These are phyloP conservation scores for Nemania sp. DNA, from an alignment of 2,329 filamentous ascomycete species.

Conservation along the genomic window DNA sequence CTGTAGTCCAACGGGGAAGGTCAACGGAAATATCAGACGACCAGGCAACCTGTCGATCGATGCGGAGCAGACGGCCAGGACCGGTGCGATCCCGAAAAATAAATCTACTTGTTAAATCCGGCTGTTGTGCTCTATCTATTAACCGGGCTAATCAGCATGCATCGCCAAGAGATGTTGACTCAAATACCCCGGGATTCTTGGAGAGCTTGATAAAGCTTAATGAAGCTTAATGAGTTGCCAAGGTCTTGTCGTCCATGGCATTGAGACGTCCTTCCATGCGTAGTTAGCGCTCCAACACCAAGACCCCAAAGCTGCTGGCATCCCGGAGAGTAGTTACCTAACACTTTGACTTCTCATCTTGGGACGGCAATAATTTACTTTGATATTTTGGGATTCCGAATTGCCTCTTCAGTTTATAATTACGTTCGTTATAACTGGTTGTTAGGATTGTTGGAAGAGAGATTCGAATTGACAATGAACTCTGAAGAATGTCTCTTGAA, in stretches of 20 bases:
- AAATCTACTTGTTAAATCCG: slow-evolving; percentile 22
- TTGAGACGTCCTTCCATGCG: slow-evolving; percentile 34
- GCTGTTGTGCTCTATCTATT: slow-evolving; percentile 30
- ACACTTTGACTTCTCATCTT: slow-evolving; percentile 10
- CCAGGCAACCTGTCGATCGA: slow-evolving; percentile 10
- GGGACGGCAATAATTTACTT: neutral
- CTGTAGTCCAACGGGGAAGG: slow-evolving; percentile 33
- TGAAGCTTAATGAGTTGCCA: slow-evolving; percentile 38
- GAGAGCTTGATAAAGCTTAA: slow-evolving; percentile 19
- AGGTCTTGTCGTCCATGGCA: slow-evolving; percentile 24
- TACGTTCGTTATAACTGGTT: neutral
- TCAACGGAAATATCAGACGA: slow-evolving; percentile 16
- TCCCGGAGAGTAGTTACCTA: slow-evolving; percentile 1
- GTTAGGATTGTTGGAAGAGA: slow-evolving; percentile 7
- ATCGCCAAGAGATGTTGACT: slow-evolving; percentile 32
- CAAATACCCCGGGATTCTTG: slow-evolving; percentile 18
- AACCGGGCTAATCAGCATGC: slow-evolving; percentile 35
- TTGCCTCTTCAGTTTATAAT: slow-evolving; percentile 17
- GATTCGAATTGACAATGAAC: neutral
- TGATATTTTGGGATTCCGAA: slow-evolving; percentile 5
- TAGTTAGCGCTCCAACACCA: slow-evolving; percentile 33
- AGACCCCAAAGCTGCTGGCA: slow-evolving; percentile 6
- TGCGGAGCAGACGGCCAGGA: slow-evolving; percentile 14
- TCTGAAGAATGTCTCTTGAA: slow-evolving; percentile 5
- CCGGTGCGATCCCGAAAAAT: slow-evolving; percentile 10